Conservation (phyloP, 768 basidiomycete species). For the Asterophora parasitica region DNA sequence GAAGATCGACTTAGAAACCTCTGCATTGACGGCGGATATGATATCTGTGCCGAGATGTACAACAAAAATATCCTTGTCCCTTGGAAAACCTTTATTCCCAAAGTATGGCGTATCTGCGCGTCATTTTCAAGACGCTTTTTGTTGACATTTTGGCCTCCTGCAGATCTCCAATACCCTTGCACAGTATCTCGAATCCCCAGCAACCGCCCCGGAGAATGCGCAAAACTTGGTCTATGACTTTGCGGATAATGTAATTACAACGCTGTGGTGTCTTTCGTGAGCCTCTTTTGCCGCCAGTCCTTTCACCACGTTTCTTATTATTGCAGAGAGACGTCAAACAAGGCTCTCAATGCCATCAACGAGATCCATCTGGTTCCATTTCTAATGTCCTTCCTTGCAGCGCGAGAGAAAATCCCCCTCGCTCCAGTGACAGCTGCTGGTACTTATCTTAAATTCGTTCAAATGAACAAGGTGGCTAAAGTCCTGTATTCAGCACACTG, state of each 20-base stretch:
- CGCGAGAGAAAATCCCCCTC: slow-evolving; percentile 63
- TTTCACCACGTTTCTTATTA: slow-evolving; percentile 19
- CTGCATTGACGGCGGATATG: slow-evolving; percentile 92
- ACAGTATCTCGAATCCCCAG: slow-evolving; percentile 58
- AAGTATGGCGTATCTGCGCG: slow-evolving; percentile 38
- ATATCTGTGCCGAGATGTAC: slow-evolving; percentile 95
- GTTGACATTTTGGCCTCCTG: neutral
- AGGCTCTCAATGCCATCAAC: slow-evolving; percentile 85
- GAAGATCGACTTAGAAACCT: slow-evolving; percentile 58
- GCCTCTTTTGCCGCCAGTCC: slow-evolving; percentile 19
- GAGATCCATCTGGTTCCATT: slow-evolving; percentile 74
- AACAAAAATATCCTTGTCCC: slow-evolving; percentile 90
- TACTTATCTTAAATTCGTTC: slow-evolving; percentile 25
- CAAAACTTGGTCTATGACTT: slow-evolving; percentile 80
- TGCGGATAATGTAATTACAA: slow-evolving; percentile 89
- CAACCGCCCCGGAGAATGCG: slow-evolving; percentile 60
- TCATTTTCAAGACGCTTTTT: neutral
- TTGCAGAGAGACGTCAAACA: slow-evolving; percentile 84
- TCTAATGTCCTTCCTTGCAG: slow-evolving; percentile 82
- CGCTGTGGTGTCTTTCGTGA: slow-evolving; percentile 93
- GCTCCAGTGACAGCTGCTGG: slow-evolving; percentile 79
- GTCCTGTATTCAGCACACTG: slow-evolving; percentile 65
- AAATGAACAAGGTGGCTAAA: neutral
- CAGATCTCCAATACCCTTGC: slow-evolving; percentile 75
- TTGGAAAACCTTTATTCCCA: slow-evolving; percentile 69